Evolutionary conservation across 2,329 filamentous ascomycete genomes (phyloP), one percentile per base, ranked within the genome.

Genomic region (Samsoniella hepiali): DNA sequence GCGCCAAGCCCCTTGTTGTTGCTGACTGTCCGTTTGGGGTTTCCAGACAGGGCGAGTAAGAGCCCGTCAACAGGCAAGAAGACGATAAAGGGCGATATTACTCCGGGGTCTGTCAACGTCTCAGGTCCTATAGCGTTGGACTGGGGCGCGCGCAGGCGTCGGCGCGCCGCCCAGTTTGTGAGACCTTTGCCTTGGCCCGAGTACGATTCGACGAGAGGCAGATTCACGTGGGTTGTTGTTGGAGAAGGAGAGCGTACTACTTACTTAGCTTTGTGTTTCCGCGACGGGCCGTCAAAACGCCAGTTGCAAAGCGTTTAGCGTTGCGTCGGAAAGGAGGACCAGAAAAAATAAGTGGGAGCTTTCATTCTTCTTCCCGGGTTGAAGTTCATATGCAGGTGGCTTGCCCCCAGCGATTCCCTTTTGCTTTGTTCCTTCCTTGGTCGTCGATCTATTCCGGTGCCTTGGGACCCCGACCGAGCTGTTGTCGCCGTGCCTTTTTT

Each of bases 371-470:
- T 51, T 45, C 34, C 22, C 47, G 15, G 13, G 38, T 15, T 40
- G 38, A 27, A 34, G 32, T 59, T 59, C 40, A 51, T 59, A 59
- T 22, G 27, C 27, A 32, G 34, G 17, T 10, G 22, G 34, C 29
- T n/a, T 51, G 45, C 57, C 45, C 57, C 44, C 57, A 15, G 27
- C 11, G 8, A 29, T 11, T 31, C n/a, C 29, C 10, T 40, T 13
- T 40, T 40, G 38, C 34, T 38, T 22, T 38, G 34, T 29, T n/a
- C n/a, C 32, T 22, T 58, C 10, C 55, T 51, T 64, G 65, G 47
- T 63, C 49, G 58, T 63, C 54, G 65, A 67, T 53, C 55, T 65
- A 36, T 61, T 31, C 40, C 42, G n/a, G 31, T 40, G 29, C 59
- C 32, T 47, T 22, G 22, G 31, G 50, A 40, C 34, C 50, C 47